Base-by-base conservation (phyloP, 441 rosid species). In the Erysimum pusillum region DNA sequence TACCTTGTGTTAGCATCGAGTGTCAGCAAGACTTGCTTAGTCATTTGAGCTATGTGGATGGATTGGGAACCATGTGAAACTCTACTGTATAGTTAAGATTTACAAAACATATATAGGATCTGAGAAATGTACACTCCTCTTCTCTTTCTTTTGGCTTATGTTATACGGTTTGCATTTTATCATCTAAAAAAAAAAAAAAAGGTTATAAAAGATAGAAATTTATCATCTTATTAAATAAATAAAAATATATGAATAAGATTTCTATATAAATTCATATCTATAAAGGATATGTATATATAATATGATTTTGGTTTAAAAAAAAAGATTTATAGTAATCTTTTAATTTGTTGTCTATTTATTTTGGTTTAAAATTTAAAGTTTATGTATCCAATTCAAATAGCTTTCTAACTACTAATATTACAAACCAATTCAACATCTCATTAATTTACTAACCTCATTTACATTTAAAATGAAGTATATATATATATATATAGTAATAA, bases 141-240 rank as follows among this genome's bases (percentile, higher is more conserved):
- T 64, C 68, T 63, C 53, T 63, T 64, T 31, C 42, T 64, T 64
- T 45, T 31, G 48, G 54, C 28, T n/a, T 46, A 28, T 64, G 7
- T 22, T 22, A 1, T 20, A 7, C 11, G 15, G 46, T 42, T 42
- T 42, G 15, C 46, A 45, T 45, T n/a, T 45, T 6, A 45, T 49
- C 25, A 18, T 49, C 13, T 49, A 49, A 17, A 9, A 18, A 48
- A 48, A 7, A 48, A 11, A 48, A 48, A 51, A 22, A 32, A 32
- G 3, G 39, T 56, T 56, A 56, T 32, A 9, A 7, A 32, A 25
- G 11, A 56, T 8, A 7, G 38, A 56, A 31, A 28, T 31, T 28
- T 31, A 56, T 14, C 6, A 56, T 56, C 5, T 25, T 53, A 53
- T 22, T 52, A 22, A 45, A 45, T 6, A n/a, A 2, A 22, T 22